Base-by-base conservation (phyloP, 768 basidiomycete genomes). In the Trametes punicea region DNA sequence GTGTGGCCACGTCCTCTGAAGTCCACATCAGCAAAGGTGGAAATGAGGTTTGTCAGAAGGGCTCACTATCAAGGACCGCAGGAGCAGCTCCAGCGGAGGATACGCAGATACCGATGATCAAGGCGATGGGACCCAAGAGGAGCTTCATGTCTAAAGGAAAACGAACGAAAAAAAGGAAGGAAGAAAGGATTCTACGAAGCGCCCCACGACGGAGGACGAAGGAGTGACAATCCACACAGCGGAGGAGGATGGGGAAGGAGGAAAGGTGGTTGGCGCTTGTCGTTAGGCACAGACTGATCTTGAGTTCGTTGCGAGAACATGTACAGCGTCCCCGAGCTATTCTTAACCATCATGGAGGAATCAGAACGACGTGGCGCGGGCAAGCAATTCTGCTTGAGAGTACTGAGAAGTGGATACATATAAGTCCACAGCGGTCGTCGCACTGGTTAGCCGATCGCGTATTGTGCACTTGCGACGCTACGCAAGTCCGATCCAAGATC, bases 181-280 rank as follows among this genome's bases (percentile, higher is more conserved):
- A 10, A 36, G 6, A 20, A 49, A n/a, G n/a, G n/a, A n/a, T n/a
- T n/a, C n/a, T n/a, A n/a, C 15, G 36, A 40, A 16, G 27, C 16
- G 38, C 29, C 39, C 23, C 16, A 20, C 13, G 6, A 38, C 48
- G 18, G 42, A 46, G 44, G 39, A 51, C 53, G 42, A 60, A 60
- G 25, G 58, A 60, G 47, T 51, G 58, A 51, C 30, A 51, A 42
- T 40, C 56, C 56, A 51, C 20, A 30, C 31, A 41, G 20, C n/a
- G 30, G 38, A 39, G 13, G 39, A 27, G 45, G 16, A 46, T 25
- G 57, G 36, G 39, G 46, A 33, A 47, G 34, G 42, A 29, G 25
- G 20, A 42, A 54, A 55, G 34, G 26, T 29, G 39, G 23, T 49
- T 53, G 58, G 58, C 58, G 58, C 34, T 36, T 51, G 58, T 60